Percentiles rank a stretch among this genome's conserved stretches.
Evolutionary conservation across 2,329 filamentous ascomycete species (phyloP).

Genomic region (Tolypocladium cylindrosporum): DNA sequence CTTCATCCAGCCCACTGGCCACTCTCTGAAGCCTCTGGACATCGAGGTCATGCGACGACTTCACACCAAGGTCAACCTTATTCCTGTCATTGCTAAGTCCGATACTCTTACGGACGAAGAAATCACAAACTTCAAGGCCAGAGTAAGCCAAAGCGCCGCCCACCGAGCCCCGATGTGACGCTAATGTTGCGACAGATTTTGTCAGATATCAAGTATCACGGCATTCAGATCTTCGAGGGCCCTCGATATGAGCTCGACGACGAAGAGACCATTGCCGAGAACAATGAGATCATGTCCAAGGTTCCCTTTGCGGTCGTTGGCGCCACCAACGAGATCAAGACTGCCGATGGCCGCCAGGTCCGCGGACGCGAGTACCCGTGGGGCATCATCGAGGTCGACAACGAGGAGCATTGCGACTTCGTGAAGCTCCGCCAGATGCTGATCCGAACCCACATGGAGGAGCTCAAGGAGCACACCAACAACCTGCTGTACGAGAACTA

Average conservation of each 20-base stretch:
- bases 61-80: conserved; percentile 99
- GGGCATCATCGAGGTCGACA: conserved; percentile 98
- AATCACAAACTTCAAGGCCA: conserved; percentile 86
- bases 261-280: conserved; percentile 98
- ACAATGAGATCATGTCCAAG: conserved; percentile 99
- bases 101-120: conserved; percentile 98
- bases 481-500: conserved; percentile 99
- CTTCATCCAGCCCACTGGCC: conserved; percentile 98
- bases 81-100: conserved; percentile 97
- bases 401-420: conserved; percentile 99
- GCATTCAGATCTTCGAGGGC: conserved; percentile 97
- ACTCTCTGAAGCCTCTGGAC: conserved; percentile 95
- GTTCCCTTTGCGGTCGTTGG: conserved; percentile 97
- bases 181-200: conserved; percentile 58
- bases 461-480: conserved; percentile 99
- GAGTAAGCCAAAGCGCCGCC: conserved; percentile 51
- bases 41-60: conserved; percentile 99
- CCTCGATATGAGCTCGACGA: conserved; percentile 98
- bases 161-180: not conserved
- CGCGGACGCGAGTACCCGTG: conserved; percentile 94
- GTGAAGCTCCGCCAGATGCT: conserved; percentile 99
- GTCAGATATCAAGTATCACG: conserved; percentile 91
- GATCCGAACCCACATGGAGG: conserved; percentile 99
- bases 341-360: conserved; percentile 86
- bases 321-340: conserved; percentile 89